Conservation (phyloP, 2,329 filamentous ascomycete genomes). For the Ophiocordyceps unilateralis region DNA sequence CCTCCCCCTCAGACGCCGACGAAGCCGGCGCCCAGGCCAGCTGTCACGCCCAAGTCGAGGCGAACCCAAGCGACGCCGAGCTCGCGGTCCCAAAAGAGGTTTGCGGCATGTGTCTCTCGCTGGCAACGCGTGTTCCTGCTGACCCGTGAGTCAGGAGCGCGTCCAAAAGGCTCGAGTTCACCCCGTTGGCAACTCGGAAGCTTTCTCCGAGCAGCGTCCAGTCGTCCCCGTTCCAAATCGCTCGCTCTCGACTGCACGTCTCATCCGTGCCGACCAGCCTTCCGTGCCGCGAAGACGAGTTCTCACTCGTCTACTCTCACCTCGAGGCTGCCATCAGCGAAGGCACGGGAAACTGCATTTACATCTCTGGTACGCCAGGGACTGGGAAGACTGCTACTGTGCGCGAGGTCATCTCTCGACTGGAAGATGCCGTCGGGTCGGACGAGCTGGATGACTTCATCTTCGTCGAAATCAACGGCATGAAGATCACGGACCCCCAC, state of each 20-base stretch:
- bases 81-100: conserved; percentile 15
- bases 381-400: conserved; percentile 97
- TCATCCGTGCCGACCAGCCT: conserved; percentile 80
- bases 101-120: not conserved
- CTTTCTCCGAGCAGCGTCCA: conserved; percentile 60
- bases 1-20: conserved; percentile 21
- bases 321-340: conserved; percentile 88
- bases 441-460: conserved; percentile 97
- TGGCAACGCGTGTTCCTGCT: not conserved
- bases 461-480: conserved; percentile 98
- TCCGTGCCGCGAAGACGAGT: conserved; percentile 84
- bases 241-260: conserved; percentile 77
- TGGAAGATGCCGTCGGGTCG: conserved; percentile 71
- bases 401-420: conserved; percentile 75
- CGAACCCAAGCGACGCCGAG: conserved; percentile 13
- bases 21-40: conserved; percentile 12
- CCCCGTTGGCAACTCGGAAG: conserved; percentile 75
- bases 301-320: conserved; percentile 80
- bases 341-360: conserved; percentile 88
- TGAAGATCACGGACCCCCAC: conserved; percentile 97
- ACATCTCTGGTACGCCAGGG: conserved; percentile 96
- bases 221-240: conserved; percentile 79
- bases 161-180: conserved; percentile 75
- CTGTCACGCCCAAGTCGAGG: conserved; percentile 14
- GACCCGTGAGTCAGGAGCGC: conserved; percentile 28